phyloP scores from a whole-genome alignment of 2,329 filamentous ascomycete species.

The Bertia moriformis region DNA sequence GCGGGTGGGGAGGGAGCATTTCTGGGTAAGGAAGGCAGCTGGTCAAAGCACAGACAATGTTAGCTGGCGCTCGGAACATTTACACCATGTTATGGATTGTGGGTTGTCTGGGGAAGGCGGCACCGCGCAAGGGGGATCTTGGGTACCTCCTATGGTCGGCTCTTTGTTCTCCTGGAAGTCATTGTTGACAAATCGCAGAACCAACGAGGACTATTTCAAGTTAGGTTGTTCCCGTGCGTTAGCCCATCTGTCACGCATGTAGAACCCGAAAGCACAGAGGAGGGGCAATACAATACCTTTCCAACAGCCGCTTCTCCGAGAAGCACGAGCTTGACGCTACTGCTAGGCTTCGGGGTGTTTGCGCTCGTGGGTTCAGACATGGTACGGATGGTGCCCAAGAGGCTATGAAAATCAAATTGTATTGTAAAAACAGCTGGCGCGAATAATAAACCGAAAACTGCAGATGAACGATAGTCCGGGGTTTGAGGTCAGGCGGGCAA shows the following conservation, averaged over 20 bases:
- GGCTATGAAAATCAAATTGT: background rate
- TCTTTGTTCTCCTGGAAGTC: slow-evolving; percentile 99
- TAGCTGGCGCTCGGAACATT: too few species aligned
- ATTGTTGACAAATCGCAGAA: slow-evolving; percentile 97
- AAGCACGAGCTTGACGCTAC: slow-evolving; percentile 97
- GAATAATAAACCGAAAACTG: too few species aligned
- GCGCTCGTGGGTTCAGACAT: background rate
- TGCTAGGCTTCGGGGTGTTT: slow-evolving; percentile 77
- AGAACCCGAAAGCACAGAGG: background rate
- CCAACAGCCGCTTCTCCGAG: slow-evolving; percentile 94
- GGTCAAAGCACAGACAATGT: too few species aligned
- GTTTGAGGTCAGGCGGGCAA: too few species aligned
- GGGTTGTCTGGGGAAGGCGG: too few species aligned
- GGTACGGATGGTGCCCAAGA: background rate
- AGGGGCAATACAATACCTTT: slow-evolving; percentile 53
- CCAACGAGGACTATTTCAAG: slow-evolving; percentile 79
- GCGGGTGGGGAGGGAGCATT: slow-evolving; percentile 85
- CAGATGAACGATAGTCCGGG: too few species aligned
- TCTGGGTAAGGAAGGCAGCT: slow-evolving; percentile 97
- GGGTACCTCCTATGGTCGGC: slow-evolving; percentile 86
- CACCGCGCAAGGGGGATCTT: too few species aligned
- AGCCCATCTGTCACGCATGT: background rate
- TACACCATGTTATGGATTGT: too few species aligned
- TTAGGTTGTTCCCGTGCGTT: too few species aligned
- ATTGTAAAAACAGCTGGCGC: too few species aligned